Percentiles rank a stretch among this genome's conserved stretches.
phyloP scores from a whole-genome alignment of 805 yeast species.

The Babjeviella inositovora region DNA sequence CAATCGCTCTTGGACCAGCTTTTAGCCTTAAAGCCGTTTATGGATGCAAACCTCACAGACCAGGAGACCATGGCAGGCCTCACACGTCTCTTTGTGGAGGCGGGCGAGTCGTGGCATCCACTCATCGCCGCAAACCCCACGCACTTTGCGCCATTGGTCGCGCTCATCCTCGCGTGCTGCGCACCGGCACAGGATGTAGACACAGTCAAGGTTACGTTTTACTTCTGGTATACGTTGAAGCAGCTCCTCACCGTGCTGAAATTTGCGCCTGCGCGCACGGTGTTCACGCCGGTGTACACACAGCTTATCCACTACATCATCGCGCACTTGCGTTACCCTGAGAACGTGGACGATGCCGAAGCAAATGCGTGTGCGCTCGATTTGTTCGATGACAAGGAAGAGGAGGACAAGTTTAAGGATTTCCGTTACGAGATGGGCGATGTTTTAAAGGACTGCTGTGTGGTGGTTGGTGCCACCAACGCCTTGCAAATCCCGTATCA shows the following conservation, averaged over 20 bases:
- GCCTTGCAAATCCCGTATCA: conserved; percentile 61
- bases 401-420: conserved; percentile 83
- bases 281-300: conserved; percentile 36
- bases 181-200: conserved; percentile 73
- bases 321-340: conserved; percentile 63
- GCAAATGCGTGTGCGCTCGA: conserved; percentile 15
- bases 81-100: conserved; percentile 71
- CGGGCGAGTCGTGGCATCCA: conserved; percentile 93
- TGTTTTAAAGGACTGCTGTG: conserved; percentile 90
- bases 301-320: conserved; percentile 46
- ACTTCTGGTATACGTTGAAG: conserved; percentile 79
- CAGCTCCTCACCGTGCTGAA: conserved; percentile 50
- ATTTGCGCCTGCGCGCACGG: conserved; percentile 31
- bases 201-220: conserved; percentile 77
- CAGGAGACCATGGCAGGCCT: conserved; percentile 52
- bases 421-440: conserved; percentile 97
- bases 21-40: conserved; percentile 36
- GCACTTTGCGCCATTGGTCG: conserved; percentile 58
- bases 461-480: conserved; percentile 62
- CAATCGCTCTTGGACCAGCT: conserved; percentile 56
- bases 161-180: conserved; percentile 54
- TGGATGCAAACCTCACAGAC: conserved; percentile 35
- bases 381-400: conserved; percentile 58
- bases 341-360: conserved; percentile 8
- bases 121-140: conserved; percentile 59